These are phyloP conservation scores for Claviceps fusiformis DNA, from an alignment of 2,329 filamentous ascomycete species.

Conservation along the genomic window DNA sequence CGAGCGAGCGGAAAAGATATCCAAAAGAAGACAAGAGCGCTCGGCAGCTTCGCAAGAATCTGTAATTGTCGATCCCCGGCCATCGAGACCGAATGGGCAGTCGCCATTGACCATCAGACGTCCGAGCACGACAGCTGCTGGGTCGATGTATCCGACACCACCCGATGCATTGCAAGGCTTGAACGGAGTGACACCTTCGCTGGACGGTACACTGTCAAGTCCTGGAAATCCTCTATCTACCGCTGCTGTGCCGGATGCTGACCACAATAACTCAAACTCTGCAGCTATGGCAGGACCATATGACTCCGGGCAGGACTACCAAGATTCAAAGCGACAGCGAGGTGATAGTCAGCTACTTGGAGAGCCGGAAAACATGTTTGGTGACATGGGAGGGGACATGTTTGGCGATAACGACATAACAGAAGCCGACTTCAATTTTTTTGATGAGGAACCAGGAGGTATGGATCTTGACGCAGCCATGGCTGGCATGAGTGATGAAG, in stretches of 20 bases:
- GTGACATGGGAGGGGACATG: conserved; percentile 53
- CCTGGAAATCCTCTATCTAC: conserved; percentile 32
- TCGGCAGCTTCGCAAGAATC: conserved; percentile 29
- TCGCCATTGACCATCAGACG: conserved; percentile 39
- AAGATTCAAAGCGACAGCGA: conserved; percentile 32
- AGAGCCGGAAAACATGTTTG: conserved; percentile 49
- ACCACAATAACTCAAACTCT: conserved; percentile 11
- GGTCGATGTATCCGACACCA: conserved; percentile 57
- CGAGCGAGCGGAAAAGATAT: conserved; percentile 33
- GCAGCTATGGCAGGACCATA: conserved; percentile 11
- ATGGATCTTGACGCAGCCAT: conserved; percentile 24
- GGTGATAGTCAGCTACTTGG: conserved; percentile 27
- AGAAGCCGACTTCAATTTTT: conserved; percentile 74
- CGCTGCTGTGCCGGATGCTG: conserved; percentile 18
- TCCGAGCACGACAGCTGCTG: conserved; percentile 31
- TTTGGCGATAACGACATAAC: conserved; percentile 65
- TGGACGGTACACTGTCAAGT: conserved; percentile 42
- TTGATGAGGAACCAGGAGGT: conserved; percentile 47
- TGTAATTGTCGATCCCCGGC: conserved; percentile 27
- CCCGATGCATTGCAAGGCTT: conserved; percentile 49
- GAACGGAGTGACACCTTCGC: conserved; percentile 39
- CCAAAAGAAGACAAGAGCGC: conserved; percentile 37
- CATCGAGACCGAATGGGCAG: conserved; percentile 31
- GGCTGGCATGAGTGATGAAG: conserved; percentile 7
- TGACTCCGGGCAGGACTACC: conserved; percentile 17